These are phyloP conservation scores for Strobilomyces echinocephalus DNA, from an alignment of 768 basidiomycete genomes.

Conservation along the genomic window DNA sequence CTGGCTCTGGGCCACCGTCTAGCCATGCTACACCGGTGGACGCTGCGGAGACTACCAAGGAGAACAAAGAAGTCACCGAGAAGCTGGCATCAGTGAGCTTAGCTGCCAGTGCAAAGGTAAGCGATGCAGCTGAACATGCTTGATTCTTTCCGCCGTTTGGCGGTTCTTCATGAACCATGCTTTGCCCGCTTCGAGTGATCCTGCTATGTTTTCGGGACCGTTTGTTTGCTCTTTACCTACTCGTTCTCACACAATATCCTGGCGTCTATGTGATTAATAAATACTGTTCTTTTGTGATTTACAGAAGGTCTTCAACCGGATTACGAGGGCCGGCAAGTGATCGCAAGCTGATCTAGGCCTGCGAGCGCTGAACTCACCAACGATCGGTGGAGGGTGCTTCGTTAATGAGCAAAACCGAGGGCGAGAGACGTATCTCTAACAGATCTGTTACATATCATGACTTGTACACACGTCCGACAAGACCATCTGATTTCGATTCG, in stretches of 20 bases:
- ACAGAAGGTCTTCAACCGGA: constrained; percentile 28
- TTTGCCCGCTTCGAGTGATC: neutral
- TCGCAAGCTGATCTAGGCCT: neutral
- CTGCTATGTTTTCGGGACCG: neutral
- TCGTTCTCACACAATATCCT: constrained; percentile 1
- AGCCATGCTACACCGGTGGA: neutral
- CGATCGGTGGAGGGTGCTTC: neutral
- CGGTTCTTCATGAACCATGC: neutral
- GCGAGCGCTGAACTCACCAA: neutral
- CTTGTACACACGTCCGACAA: constrained; percentile 1
- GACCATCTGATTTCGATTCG: neutral
- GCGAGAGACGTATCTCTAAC: neutral
- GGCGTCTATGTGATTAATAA: constrained; percentile 21
- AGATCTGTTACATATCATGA: constrained; percentile 3
- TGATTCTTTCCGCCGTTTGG: constrained; percentile 12
- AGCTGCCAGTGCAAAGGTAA: constrained; percentile 31
- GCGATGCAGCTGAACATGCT: constrained; percentile 8
- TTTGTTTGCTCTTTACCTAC: constrained; percentile 1
- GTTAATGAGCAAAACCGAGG: neutral
- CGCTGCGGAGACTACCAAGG: constrained; percentile 12
- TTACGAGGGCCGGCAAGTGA: constrained; percentile 25
- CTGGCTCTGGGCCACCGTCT: constrained; percentile 1
- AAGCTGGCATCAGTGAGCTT: constrained; percentile 26
- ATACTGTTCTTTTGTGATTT: constrained; percentile 13
- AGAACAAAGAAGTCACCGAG: constrained; percentile 24